These are phyloP conservation scores for Sclerotiophoma versabilis DNA, from an alignment of 2,329 filamentous ascomycete species.

Conservation along the genomic window DNA sequence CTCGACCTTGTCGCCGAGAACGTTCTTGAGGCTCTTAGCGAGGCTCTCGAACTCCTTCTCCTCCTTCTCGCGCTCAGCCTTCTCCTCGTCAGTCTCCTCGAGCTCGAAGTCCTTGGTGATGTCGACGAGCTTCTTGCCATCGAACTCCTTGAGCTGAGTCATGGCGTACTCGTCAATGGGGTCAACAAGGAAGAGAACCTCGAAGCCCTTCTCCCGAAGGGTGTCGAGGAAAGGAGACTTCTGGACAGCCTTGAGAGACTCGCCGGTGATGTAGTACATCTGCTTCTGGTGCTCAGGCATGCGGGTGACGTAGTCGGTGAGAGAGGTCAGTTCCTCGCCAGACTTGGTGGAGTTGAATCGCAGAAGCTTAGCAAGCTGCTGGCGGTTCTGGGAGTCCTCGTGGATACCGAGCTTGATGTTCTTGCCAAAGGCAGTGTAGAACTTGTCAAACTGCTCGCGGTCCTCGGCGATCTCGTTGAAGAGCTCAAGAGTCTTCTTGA, in stretches of 20 bases:
- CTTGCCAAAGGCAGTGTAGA: slow-evolving; percentile 99
- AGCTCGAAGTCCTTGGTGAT: slow-evolving; percentile 99
- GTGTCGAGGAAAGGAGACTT: slow-evolving; percentile 99
- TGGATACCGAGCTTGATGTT: slow-evolving; percentile 99
- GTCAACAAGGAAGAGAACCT: slow-evolving; percentile 99
- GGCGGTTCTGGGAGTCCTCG: slow-evolving; percentile 98
- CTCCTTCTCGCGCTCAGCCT: slow-evolving; percentile 90
- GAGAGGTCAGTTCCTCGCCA: slow-evolving; percentile 92
- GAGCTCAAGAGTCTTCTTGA: slow-evolving; percentile 99
- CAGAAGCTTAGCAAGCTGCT: slow-evolving; percentile 92
- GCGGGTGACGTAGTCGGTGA: slow-evolving; percentile 96
- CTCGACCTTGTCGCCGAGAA: slow-evolving; percentile 99
- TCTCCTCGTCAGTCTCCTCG: slow-evolving; percentile 99
- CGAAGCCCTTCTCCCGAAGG: slow-evolving; percentile 98
- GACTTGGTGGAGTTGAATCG: slow-evolving; percentile 99
- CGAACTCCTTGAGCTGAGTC: slow-evolving; percentile 99
- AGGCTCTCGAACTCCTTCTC: slow-evolving; percentile 98
- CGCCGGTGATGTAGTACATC: slow-evolving; percentile 99
- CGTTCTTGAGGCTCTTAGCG: slow-evolving; percentile 98
- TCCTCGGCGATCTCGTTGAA: slow-evolving; percentile 99
- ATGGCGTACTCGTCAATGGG: slow-evolving; percentile 99
- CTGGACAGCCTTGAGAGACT: slow-evolving; percentile 96
- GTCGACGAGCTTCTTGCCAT: slow-evolving; percentile 99
- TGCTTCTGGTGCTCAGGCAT: slow-evolving; percentile 99
- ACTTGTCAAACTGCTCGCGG: slow-evolving; percentile 99